These are phyloP conservation scores for Ceratopteris richardii DNA, from an alignment of 75 land plant species.

Conservation along the genomic window DNA sequence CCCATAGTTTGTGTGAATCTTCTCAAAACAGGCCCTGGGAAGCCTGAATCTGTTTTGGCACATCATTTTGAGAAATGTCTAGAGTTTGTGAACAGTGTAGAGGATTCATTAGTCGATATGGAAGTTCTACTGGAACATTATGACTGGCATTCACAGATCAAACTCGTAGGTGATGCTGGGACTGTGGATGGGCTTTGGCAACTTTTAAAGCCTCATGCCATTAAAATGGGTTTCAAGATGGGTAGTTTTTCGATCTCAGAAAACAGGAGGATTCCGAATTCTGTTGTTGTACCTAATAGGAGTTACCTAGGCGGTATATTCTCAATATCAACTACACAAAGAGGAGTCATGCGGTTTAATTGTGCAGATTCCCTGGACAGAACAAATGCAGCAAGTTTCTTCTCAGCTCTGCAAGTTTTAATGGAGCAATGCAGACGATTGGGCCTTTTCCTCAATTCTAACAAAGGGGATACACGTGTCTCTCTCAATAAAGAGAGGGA, in stretches of 20 bases:
- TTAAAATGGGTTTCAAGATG: conserved; percentile 55
- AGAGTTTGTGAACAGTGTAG: conserved; percentile 42
- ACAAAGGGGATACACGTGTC: conserved; percentile 27
- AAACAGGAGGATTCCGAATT: conserved; percentile 29
- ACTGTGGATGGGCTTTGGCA: conserved; percentile 92
- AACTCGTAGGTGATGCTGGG: conserved; percentile 66
- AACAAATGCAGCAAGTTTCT: conserved; percentile 97
- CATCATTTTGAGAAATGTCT: conserved; percentile 54
- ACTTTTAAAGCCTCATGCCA: conserved; percentile 58
- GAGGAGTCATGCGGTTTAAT: conserved; percentile 83
- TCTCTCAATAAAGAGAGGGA: conserved; percentile 17
- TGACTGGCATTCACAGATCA: conserved; percentile 93
- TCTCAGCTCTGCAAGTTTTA: conserved; percentile 90
- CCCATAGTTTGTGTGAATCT: conserved; percentile 83
- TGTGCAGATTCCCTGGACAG: conserved; percentile 97
- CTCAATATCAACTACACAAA: conserved; percentile 54
- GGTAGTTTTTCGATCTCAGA: conserved; percentile 58
- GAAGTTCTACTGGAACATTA: conserved; percentile 59
- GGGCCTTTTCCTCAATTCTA: conserved; percentile 68
- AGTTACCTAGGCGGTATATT: conserved; percentile 45
- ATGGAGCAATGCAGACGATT: conserved; percentile 81
- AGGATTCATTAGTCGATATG: neutral
- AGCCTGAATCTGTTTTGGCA: conserved; percentile 68
- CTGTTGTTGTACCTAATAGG: conserved; percentile 44
- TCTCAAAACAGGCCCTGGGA: conserved; percentile 73